These are phyloP conservation scores for Scleromitrula shiraiana DNA, from an alignment of 2,329 filamentous ascomycete genomes.

Conservation along the genomic window DNA sequence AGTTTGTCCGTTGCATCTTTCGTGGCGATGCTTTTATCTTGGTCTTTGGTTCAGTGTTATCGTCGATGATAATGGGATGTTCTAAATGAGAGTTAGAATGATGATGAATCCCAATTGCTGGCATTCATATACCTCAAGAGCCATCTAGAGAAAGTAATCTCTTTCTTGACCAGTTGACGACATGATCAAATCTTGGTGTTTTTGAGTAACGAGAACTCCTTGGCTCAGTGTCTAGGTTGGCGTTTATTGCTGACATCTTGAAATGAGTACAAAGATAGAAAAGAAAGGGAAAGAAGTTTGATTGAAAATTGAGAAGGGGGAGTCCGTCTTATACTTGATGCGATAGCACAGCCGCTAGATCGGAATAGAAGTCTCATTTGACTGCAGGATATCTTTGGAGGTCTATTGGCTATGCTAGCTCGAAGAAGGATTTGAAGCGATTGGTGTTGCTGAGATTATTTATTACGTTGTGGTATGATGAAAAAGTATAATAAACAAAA, in stretches of 20 bases:
- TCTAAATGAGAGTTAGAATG: background rate
- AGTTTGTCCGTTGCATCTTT: background rate
- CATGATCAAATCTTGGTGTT: background rate
- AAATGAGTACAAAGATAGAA: constrained; percentile 1
- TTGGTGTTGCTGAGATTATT: background rate
- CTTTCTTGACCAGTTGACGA: constrained; percentile 1
- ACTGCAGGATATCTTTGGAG: background rate
- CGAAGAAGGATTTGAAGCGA: background rate
- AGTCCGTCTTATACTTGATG: background rate
- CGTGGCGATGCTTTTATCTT: background rate
- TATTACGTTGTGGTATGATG: background rate
- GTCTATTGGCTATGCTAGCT: background rate
- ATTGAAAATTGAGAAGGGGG: background rate
- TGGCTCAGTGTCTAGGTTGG: background rate
- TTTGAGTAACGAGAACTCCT: constrained; percentile 2
- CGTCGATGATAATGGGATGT: background rate
- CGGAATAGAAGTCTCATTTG: background rate
- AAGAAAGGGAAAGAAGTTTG: background rate
- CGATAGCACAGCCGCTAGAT: background rate
- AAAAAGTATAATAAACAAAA: background rate
- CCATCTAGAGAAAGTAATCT: background rate
- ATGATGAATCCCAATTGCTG: background rate
- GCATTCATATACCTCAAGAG: background rate
- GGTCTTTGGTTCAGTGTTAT: background rate
- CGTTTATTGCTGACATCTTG: background rate